phyloP scores from a whole-genome alignment of 1,139 yeast genomes.

The Taiozyma sp. region DNA sequence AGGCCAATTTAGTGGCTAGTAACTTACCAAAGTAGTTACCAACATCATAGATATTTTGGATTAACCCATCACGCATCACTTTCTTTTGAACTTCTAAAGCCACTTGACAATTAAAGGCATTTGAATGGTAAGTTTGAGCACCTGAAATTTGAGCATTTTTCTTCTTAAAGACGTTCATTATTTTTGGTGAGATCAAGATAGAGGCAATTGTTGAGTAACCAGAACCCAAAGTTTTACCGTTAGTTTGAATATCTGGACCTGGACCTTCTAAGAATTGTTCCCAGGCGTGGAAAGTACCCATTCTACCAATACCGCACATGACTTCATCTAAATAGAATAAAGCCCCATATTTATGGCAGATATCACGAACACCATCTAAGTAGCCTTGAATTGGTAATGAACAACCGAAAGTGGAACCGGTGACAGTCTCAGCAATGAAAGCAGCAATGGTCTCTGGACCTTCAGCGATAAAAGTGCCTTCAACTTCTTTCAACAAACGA shows the following conservation, averaged over 20 bases:
- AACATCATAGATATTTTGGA: conserved; percentile 41
- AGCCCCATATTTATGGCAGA: conserved; percentile 53
- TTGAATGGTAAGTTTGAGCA: conserved; percentile 55
- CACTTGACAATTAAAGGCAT: conserved; percentile 51
- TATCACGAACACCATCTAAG: conserved; percentile 43
- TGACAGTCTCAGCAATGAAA: conserved; percentile 47
- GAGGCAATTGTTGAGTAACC: conserved; percentile 63
- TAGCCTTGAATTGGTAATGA: conserved; percentile 52
- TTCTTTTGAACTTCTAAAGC: conserved; percentile 52
- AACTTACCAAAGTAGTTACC: conserved; percentile 44
- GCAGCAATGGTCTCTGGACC: conserved; percentile 51
- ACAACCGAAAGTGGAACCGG: conserved; percentile 57
- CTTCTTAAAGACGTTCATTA: conserved; percentile 27
- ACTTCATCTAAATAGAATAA: conserved; percentile 54
- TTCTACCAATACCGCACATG: conserved; percentile 60
- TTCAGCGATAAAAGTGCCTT: conserved; percentile 40
- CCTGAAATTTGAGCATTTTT: conserved; percentile 39
- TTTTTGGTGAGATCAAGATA: conserved; percentile 46
- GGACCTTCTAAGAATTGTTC: conserved; percentile 40
- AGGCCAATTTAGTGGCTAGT: conserved; percentile 30
- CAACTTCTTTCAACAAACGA: conserved; percentile 40
- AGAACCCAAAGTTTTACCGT: conserved; percentile 58
- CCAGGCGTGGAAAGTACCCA: conserved; percentile 46
- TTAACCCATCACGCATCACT: conserved; percentile 37
- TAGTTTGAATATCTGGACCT: conserved; percentile 55